phyloP scores from a whole-genome alignment of 306 rosid species.

The Citrullus colocynthis region DNA sequence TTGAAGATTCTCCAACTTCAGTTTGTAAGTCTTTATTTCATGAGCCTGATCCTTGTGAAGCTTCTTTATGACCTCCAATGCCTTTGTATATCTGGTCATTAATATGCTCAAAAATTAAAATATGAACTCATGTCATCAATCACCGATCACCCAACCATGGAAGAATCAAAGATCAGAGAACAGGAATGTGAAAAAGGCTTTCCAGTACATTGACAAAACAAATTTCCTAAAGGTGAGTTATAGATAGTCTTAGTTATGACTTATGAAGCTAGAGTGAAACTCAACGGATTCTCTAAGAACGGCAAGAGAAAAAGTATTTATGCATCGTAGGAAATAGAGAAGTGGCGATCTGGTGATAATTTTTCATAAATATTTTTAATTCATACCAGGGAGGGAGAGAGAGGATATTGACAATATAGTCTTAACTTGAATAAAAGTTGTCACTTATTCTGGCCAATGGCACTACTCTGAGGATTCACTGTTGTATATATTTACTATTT shows the following conservation, averaged over 20 bases:
- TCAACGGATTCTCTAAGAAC: not conserved
- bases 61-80: conserved; percentile 84
- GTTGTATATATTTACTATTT: not conserved
- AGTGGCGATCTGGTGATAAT: not conserved
- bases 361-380: not conserved
- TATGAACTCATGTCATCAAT: not conserved
- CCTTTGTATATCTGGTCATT: conserved; percentile 72
- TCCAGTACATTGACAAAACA: not conserved
- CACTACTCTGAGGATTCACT: not conserved
- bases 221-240: not conserved
- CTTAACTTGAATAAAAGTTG: not conserved
- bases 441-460: not conserved
- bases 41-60: conserved; percentile 89
- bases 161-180: not conserved
- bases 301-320: not conserved
- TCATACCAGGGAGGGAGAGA: not conserved
- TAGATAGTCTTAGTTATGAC: not conserved
- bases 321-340: not conserved
- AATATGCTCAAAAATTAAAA: not conserved
- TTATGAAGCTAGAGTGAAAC: not conserved
- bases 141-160: not conserved
- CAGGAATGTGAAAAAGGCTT: not conserved
- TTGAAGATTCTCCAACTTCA: conserved; percentile 80
- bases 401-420: not conserved
- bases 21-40: conserved; percentile 77